phyloP scores from a whole-genome alignment of 2,329 filamentous ascomycete species.

The Xylaria sp. region DNA sequence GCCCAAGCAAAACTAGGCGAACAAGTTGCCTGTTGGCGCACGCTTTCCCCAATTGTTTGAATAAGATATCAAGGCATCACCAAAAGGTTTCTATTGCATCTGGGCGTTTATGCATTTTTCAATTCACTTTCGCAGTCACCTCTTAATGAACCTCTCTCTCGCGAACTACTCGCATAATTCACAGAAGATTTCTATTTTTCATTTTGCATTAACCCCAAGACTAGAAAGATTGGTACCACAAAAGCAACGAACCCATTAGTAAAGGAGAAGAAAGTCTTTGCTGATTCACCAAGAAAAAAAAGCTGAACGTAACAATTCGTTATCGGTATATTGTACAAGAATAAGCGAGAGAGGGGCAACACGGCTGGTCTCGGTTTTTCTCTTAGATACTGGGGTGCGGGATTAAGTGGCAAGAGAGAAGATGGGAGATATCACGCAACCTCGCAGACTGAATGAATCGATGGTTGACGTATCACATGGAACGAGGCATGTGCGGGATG shows the following conservation, averaged over 20 bases:
- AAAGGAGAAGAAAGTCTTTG: not conserved
- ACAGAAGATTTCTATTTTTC: conserved; percentile 10
- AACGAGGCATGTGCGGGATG: not conserved
- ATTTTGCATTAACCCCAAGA: conserved; percentile 19
- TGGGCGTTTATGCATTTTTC: conserved; percentile 27
- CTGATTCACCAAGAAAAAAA: conserved; percentile 9
- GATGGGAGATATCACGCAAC: conserved; percentile 15
- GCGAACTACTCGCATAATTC: conserved; percentile 21
- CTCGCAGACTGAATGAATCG: conserved; percentile 24
- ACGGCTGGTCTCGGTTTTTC: conserved; percentile 17
- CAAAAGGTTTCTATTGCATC: conserved; percentile 30
- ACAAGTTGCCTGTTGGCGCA: not conserved
- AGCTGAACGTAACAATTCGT: conserved; percentile 6
- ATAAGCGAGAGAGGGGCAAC: not conserved
- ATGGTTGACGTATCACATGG: conserved; percentile 15
- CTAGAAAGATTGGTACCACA: conserved; percentile 23
- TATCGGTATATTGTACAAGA: conserved; percentile 25
- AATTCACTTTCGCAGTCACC: conserved; percentile 8
- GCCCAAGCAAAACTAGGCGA: conserved; percentile 39
- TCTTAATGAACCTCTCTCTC: conserved; percentile 5
- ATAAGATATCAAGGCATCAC: conserved; percentile 39
- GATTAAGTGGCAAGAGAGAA: conserved; percentile 10
- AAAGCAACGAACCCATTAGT: conserved; percentile 15
- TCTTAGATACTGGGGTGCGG: conserved; percentile 20
- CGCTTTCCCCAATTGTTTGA: conserved; percentile 31